phyloP scores from a whole-genome alignment of 169 alveolate species.

The Plasmodium gaboni region DNA sequence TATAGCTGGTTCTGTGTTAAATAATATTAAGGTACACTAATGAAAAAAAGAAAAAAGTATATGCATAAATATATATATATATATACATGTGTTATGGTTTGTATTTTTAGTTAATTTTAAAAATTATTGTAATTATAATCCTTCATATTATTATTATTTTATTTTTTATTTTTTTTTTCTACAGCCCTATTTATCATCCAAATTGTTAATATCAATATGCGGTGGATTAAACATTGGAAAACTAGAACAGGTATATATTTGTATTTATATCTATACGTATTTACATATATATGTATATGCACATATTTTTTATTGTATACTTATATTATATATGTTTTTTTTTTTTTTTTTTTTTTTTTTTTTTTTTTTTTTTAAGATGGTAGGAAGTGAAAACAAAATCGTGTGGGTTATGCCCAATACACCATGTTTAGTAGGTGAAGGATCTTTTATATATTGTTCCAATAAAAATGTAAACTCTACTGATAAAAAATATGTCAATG shows the following conservation, averaged over 20 bases:
- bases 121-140: neutral
- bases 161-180: neutral
- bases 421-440: constrained; percentile 69
- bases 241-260: constrained; percentile 41
- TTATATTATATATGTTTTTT: neutral
- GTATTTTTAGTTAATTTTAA: neutral
- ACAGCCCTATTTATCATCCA: constrained; percentile 11
- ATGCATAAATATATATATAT: constrained; percentile 12
- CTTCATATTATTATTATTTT: neutral
- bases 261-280: neutral
- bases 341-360: neutral
- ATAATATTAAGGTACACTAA: constrained; percentile 40
- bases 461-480: constrained; percentile 20
- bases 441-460: constrained; percentile 46
- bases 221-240: constrained; percentile 49
- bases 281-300: neutral
- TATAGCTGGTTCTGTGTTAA: constrained; percentile 36
- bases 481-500: constrained; percentile 28
- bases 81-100: neutral
- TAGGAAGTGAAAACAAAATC: constrained; percentile 17
- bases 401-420: constrained; percentile 76
- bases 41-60: neutral
- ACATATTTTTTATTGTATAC: neutral
- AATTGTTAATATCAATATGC: constrained; percentile 71
- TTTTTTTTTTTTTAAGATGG: constrained; percentile 8